phyloP scores from a whole-genome alignment of 768 basidiomycete species.

The Termitomyces sp. region DNA sequence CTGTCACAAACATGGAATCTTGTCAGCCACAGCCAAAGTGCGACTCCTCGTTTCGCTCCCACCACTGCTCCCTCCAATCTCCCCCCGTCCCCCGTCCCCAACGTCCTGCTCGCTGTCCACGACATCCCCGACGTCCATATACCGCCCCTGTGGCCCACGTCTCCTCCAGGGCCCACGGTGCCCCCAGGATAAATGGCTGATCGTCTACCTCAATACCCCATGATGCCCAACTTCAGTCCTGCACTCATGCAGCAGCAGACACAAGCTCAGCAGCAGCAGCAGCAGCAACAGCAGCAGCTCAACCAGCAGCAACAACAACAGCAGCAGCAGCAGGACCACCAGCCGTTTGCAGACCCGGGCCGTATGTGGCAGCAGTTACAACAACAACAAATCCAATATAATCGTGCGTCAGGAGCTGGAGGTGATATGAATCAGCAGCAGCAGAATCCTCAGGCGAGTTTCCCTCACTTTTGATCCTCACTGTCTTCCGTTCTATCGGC shows the following conservation, averaged over 20 bases:
- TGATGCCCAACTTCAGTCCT: constrained; percentile 49
- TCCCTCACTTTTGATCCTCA: constrained; percentile 2
- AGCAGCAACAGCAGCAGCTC: constrained; percentile 35
- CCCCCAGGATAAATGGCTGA: constrained; percentile 54
- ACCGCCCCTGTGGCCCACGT: constrained; percentile 20
- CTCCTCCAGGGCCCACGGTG: constrained; percentile 22
- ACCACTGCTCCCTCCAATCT: constrained; percentile 45
- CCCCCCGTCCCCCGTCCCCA: constrained; percentile 22
- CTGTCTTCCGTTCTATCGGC: constrained; percentile 9
- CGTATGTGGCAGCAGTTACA: constrained; percentile 61
- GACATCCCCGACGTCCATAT: constrained; percentile 17
- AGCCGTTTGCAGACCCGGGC: constrained; percentile 45
- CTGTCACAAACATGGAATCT: constrained; percentile 41
- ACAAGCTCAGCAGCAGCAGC: constrained; percentile 41
- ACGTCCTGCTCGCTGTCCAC: constrained; percentile 13
- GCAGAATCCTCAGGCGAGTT: constrained; percentile 46
- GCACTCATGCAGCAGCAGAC: constrained; percentile 42
- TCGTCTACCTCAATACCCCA: constrained; percentile 51
- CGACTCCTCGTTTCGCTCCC: constrained; percentile 54
- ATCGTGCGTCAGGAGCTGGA: constrained; percentile 39
- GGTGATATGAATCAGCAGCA: constrained; percentile 36
- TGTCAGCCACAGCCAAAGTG: constrained; percentile 43
- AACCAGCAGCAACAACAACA: constrained; percentile 34
- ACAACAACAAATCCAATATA: constrained; percentile 42
- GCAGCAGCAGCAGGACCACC: constrained; percentile 38